Percentiles rank a stretch among this genome's conserved stretches.
These are phyloP conservation scores for Paraconiothyrium brasiliense DNA, from an alignment of 2,329 filamentous ascomycete genomes.

Conservation along the genomic window DNA sequence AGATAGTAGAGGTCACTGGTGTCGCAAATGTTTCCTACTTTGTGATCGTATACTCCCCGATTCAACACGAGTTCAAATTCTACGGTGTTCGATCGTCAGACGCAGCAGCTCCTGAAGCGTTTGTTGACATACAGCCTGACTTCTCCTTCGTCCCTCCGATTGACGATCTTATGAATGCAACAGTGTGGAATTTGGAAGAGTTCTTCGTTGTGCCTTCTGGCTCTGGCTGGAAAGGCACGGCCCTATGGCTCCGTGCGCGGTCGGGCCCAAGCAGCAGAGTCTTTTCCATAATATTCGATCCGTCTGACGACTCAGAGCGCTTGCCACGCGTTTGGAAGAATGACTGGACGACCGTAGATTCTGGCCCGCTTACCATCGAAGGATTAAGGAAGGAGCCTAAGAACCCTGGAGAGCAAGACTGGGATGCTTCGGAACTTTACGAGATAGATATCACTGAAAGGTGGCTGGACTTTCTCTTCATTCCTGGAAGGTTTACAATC, in stretches of 20 bases:
- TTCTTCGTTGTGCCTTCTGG: conserved; percentile 54
- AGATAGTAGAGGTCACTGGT: conserved; percentile 69
- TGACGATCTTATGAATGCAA: conserved; percentile 60
- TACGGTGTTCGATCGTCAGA: conserved; percentile 78
- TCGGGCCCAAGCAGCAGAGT: conserved; percentile 68
- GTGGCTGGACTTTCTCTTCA: conserved; percentile 86
- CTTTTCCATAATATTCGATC: conserved; percentile 77
- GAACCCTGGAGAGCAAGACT: conserved; percentile 49
- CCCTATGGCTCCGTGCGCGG: conserved; percentile 62
- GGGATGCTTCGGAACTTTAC: conserved; percentile 55
- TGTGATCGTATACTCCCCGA: conserved; percentile 86
- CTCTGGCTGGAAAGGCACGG: conserved; percentile 49
- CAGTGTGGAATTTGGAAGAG: conserved; percentile 61
- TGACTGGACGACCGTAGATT: conserved; percentile 58
- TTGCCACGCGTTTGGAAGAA: conserved; percentile 75
- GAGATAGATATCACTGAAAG: conserved; percentile 68
- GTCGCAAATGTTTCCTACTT: conserved; percentile 63
- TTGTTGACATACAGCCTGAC: conserved; percentile 76
- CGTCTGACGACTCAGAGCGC: conserved; percentile 68
- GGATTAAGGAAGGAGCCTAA: conserved; percentile 49
- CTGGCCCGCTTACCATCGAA: conserved; percentile 53
- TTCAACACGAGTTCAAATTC: conserved; percentile 93
- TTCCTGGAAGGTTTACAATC: conserved; percentile 81
- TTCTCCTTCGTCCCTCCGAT: conserved; percentile 70
- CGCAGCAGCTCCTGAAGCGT: conserved; percentile 61